Conservation (phyloP, 805 yeast genomes). For the Ogataea glucozyma region DNA sequence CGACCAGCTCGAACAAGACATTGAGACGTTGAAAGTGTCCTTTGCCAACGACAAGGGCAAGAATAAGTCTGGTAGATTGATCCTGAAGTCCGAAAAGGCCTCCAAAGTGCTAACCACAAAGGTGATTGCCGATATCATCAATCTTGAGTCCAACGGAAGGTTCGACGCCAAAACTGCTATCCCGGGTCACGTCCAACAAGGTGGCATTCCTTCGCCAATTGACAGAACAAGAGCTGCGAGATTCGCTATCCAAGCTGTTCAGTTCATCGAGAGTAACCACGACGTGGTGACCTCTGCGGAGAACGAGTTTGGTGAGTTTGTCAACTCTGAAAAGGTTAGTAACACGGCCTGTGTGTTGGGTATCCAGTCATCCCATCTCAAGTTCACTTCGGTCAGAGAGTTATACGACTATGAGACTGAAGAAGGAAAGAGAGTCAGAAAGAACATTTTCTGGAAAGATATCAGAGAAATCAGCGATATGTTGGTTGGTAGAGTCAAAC, state of each 20-base stretch:
- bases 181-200: slow-evolving; percentile 89
- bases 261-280: slow-evolving; percentile 56
- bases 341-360: slow-evolving; percentile 83
- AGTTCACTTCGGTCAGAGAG: slow-evolving; percentile 69
- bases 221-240: slow-evolving; percentile 77
- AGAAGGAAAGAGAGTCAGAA: slow-evolving; percentile 80
- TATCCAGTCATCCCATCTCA: slow-evolving; percentile 72
- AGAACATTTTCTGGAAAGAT: slow-evolving; percentile 78
- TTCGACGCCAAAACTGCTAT: slow-evolving; percentile 79
- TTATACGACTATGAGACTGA: slow-evolving; percentile 89
- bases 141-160: slow-evolving; percentile 60
- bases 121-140: slow-evolving; percentile 68
- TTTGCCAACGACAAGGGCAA: slow-evolving; percentile 65
- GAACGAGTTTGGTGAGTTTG: slow-evolving; percentile 35
- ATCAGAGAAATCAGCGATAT: slow-evolving; percentile 79
- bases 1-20: slow-evolving; percentile 63
- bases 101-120: slow-evolving; percentile 68
- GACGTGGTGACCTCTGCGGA: slow-evolving; percentile 21
- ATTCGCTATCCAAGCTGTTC: slow-evolving; percentile 67
- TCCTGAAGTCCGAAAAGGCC: slow-evolving; percentile 67
- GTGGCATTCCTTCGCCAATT: slow-evolving; percentile 73
- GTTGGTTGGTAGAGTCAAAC: slow-evolving; percentile 67
- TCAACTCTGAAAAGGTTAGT: slow-evolving; percentile 30
- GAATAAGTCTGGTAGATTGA: slow-evolving; percentile 66
- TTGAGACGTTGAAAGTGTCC: slow-evolving; percentile 56